Evolutionary conservation across 2,329 filamentous ascomycete genomes (phyloP).

Genomic region (Talaromyces albobiverticillius): DNA sequence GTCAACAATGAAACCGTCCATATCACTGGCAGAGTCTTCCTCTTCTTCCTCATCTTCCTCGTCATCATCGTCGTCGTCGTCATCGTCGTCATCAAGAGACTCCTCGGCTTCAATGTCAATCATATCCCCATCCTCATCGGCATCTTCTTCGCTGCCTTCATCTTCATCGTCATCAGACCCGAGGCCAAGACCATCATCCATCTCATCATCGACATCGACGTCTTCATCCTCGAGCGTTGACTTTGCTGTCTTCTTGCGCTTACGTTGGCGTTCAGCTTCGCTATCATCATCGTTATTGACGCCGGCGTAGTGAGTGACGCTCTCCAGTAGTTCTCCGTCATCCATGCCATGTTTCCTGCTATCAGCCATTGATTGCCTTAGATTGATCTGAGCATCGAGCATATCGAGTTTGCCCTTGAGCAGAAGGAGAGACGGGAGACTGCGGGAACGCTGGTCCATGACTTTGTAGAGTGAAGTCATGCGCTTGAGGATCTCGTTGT

Average conservation of each 20-base stretch:
- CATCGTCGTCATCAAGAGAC: constrained; percentile 59
- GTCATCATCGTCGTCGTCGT: constrained; percentile 58
- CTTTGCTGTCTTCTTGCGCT: constrained; percentile 28
- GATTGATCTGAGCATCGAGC: constrained; percentile 82
- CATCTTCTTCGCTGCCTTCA: constrained; percentile 38
- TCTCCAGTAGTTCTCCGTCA: constrained; percentile 48
- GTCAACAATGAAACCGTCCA: constrained; percentile 43
- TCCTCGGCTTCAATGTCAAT: constrained; percentile 48
- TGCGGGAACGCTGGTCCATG: constrained; percentile 78
- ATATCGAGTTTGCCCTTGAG: constrained; percentile 96
- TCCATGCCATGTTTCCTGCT: constrained; percentile 33
- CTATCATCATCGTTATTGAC: constrained; percentile 64
- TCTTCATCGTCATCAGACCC: constrained; percentile 48
- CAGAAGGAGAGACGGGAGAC: constrained; percentile 75
- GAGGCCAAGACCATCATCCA: constrained; percentile 37
- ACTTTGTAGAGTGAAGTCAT: constrained; percentile 80
- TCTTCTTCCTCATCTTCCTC: constrained; percentile 62
- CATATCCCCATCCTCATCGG: constrained; percentile 35
- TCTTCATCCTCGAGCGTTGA: constrained; percentile 31
- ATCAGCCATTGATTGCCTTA: constrained; percentile 68
- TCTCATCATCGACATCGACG: constrained; percentile 33
- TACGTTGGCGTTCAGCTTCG: constrained; percentile 33
- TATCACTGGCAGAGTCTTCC: constrained; percentile 60
- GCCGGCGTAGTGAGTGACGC: constrained; percentile 15
- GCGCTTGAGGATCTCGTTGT: constrained; percentile 76